Evolutionary conservation across 108 stramenopile genomes (phyloP).

Genomic region (Stephanodiscus triporus): DNA sequence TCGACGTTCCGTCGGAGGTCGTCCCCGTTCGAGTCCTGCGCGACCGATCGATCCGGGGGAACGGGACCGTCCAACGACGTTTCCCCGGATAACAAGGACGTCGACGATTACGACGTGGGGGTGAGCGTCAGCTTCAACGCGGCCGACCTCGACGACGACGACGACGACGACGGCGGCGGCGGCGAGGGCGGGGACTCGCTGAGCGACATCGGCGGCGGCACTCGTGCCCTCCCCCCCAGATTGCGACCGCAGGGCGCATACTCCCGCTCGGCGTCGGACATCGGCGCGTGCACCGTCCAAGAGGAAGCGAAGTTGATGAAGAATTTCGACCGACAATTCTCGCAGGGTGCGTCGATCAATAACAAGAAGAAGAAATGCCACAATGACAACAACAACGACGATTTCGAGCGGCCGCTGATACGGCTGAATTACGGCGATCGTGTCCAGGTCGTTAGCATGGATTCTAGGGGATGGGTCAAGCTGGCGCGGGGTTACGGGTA

Average conservation of each 20-base stretch:
- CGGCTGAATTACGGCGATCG: conserved; percentile 73
- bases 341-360: conserved; percentile 14
- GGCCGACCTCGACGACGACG: not conserved
- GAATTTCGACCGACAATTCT: conserved; percentile 10
- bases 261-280: not conserved
- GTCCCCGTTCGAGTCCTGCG: not conserved
- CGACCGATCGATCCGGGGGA: not conserved
- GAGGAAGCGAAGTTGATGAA: not conserved
- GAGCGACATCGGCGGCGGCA: not conserved
- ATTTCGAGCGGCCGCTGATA: conserved; percentile 44
- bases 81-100: too few relatives aligned
- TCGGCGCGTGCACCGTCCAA: not conserved
- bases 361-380: not conserved
- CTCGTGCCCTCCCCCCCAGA: not conserved
- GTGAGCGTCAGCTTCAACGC: not conserved
- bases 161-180: not conserved
- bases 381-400: conserved; percentile 11
- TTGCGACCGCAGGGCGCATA: not conserved
- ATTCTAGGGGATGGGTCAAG: conserved; percentile 75
- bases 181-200: not conserved
- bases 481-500: conserved; percentile 81
- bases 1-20: not conserved
- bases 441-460: conserved; percentile 76
- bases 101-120: not conserved
- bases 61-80: too few relatives aligned